These are phyloP conservation scores for Debaryomycetaceae sp. DNA, from an alignment of 1,139 yeast genomes.

Conservation along the genomic window DNA sequence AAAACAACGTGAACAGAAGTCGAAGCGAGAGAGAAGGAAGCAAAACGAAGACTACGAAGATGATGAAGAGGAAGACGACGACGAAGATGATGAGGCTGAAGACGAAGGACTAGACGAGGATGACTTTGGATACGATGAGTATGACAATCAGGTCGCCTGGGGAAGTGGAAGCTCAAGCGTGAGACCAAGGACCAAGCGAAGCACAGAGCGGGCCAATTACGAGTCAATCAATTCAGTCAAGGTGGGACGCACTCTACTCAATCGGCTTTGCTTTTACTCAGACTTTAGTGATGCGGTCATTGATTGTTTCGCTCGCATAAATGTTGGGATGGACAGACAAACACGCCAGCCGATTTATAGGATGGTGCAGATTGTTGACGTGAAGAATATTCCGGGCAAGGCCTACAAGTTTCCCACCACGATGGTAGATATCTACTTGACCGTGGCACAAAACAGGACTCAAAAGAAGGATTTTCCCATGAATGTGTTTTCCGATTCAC, in stretches of 20 bases:
- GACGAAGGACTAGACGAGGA: slow-evolving; percentile 40
- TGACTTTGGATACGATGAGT: slow-evolving; percentile 34
- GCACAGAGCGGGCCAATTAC: slow-evolving; percentile 35
- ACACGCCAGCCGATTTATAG: slow-evolving; percentile 70
- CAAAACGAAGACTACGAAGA: slow-evolving; percentile 22
- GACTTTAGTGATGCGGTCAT: slow-evolving; percentile 65
- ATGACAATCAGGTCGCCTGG: slow-evolving; percentile 47
- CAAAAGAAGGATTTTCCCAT: slow-evolving; percentile 74
- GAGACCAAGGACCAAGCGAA: slow-evolving; percentile 20
- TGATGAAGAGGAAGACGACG: slow-evolving; percentile 38
- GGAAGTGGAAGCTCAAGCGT: slow-evolving; percentile 33
- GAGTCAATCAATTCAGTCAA: slow-evolving; percentile 66
- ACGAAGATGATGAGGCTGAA: slow-evolving; percentile 33
- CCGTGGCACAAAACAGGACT: slow-evolving; percentile 59
- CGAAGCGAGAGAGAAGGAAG: slow-evolving; percentile 29
- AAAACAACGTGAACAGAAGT: slow-evolving; percentile 74
- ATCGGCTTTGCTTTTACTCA: slow-evolving; percentile 76
- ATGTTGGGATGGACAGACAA: slow-evolving; percentile 66
- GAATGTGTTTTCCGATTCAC: slow-evolving; percentile 74
- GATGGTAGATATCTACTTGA: slow-evolving; percentile 57
- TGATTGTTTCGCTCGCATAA: slow-evolving; percentile 79
- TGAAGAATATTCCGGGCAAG: slow-evolving; percentile 48
- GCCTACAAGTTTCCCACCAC: slow-evolving; percentile 54
- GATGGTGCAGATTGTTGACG: slow-evolving; percentile 73
- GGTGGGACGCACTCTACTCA: slow-evolving; percentile 72